Evolutionary conservation across 805 yeast species (phyloP), one percentile per base, ranked within the genome.

Genomic region (Yarrowia yakushimensis): DNA sequence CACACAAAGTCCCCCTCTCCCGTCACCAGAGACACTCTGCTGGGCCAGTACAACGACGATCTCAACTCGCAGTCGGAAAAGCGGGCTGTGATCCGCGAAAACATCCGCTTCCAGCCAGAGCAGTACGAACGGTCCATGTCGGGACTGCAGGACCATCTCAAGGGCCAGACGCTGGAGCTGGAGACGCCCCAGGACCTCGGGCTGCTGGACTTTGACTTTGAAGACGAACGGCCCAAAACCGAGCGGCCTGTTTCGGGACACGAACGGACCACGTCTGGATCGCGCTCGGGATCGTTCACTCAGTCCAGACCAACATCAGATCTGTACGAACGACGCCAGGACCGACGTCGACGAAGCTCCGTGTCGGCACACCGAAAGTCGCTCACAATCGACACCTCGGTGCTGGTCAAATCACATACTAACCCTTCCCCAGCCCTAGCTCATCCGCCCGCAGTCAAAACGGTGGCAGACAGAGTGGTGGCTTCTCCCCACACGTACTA

Each of bases 391-490:
- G 59, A 52, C 10, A 52, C 59, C 13, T 34, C 54, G 10, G 22
- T 15, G 9, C 48, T 27, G 2, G 22, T 27, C 31, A 43, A 43
- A 25, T 5, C 52, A 18, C 31, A 43, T n/a, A 25, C 48, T 27
- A 43, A 43, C 33, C 48, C 48, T 17, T 25, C 48, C 4, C 50
- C 33, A 0, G 34, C 17, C 6, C 23, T 25, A 10, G 15, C 48
- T 15, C 9, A 42, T 15, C 48, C 48, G 12, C 30, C 50, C 12
- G 18, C 28, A 1, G 1, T 23, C 18, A 41, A 41, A 27, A 10
- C 50, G 9, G 54, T 46, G 37, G 54, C 76, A 74, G 17, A 74
- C 43, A 52, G 69, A 65, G 31, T 60, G 64, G 12, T 64, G 9
- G 46, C 36, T 5, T 28, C 60, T 5, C 37, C 48, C 4, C 48